Percentiles rank a stretch among this genome's conserved stretches.
Evolutionary conservation across 202 grass and related monocot genomes (phyloP).

Genomic region (Hordeum pubiflorum): DNA sequence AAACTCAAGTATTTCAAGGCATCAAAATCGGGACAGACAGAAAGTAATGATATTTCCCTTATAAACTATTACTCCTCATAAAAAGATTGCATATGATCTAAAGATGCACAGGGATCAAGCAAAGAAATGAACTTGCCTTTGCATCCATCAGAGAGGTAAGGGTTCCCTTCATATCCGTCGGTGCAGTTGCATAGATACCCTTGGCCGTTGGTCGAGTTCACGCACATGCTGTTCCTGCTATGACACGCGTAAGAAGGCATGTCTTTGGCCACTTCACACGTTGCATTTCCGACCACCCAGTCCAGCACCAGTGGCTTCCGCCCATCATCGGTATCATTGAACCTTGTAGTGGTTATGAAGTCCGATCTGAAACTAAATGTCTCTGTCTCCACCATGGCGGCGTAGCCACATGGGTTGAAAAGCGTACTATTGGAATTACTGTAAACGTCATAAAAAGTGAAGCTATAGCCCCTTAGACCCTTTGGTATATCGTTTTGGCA

Average conservation of each 20-base stretch:
- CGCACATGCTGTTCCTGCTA: constrained; percentile 14
- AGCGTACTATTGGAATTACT: neutral
- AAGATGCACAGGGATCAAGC: neutral
- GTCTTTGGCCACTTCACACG: constrained; percentile 11
- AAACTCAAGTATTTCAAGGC: neutral
- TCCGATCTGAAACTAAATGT: constrained; percentile 20
- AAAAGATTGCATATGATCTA: neutral
- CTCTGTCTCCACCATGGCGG: constrained; percentile 17
- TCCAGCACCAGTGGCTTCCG: constrained; percentile 29
- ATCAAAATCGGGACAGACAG: neutral
- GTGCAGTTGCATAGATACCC: constrained; percentile 51
- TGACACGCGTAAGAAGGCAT: constrained; percentile 25
- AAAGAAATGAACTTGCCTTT: neutral
- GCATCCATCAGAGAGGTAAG: constrained; percentile 22
- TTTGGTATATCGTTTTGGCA: neutral
- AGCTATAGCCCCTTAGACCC: neutral
- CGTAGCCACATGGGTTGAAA: constrained; percentile 35
- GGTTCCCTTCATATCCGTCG: constrained; percentile 31
- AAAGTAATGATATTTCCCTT: neutral
- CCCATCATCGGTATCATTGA: constrained; percentile 3
- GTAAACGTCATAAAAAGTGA: neutral
- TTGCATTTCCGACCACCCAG: constrained; percentile 29
- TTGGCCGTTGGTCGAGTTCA: constrained; percentile 9
- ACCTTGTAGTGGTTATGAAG: constrained; percentile 29
- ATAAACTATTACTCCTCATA: neutral